Evolutionary conservation across 352 stramenopile species (phyloP).

Genomic region (Globisporangium spinosum): DNA sequence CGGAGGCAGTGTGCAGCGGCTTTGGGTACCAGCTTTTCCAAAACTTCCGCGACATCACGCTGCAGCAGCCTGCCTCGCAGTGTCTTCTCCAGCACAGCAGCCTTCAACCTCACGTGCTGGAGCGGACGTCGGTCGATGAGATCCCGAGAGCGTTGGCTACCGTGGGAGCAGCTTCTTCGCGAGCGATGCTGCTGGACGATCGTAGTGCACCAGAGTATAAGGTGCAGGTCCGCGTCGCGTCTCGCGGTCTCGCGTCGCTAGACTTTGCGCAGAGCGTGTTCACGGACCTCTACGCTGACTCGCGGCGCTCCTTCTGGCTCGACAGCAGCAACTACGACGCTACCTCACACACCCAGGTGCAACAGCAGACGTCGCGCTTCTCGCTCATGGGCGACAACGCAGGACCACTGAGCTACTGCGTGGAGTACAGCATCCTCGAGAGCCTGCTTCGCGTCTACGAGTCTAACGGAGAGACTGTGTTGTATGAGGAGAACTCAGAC

Average conservation of each 20-base stretch:
- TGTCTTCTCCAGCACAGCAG: slow-evolving; percentile 54
- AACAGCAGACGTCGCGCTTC: slow-evolving; percentile 34
- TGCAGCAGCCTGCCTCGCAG: slow-evolving; percentile 29
- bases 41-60: slow-evolving; percentile 85
- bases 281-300: slow-evolving; percentile 37
- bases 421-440: slow-evolving; percentile 68
- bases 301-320: slow-evolving; percentile 69
- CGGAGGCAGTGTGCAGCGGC: slow-evolving; percentile 91
- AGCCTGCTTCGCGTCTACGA: slow-evolving; percentile 40
- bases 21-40: slow-evolving; percentile 85
- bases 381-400: slow-evolving; percentile 73
- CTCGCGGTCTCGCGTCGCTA: slow-evolving; percentile 38
- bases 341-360: background rate
- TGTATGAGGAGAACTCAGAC: slow-evolving; percentile 24
- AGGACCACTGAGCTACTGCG: slow-evolving; percentile 52
- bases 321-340: slow-evolving; percentile 72
- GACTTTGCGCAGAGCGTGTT: slow-evolving; percentile 67
- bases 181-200: background rate
- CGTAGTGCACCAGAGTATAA: slow-evolving; percentile 20
- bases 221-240: slow-evolving; percentile 39
- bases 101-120: slow-evolving; percentile 19
- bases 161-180: background rate
- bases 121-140: background rate
- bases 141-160: background rate
- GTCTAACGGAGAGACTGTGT: slow-evolving; percentile 4